These are phyloP conservation scores for Paecilomyces sp. DNA, from an alignment of 2,329 filamentous ascomycete genomes.

Conservation along the genomic window DNA sequence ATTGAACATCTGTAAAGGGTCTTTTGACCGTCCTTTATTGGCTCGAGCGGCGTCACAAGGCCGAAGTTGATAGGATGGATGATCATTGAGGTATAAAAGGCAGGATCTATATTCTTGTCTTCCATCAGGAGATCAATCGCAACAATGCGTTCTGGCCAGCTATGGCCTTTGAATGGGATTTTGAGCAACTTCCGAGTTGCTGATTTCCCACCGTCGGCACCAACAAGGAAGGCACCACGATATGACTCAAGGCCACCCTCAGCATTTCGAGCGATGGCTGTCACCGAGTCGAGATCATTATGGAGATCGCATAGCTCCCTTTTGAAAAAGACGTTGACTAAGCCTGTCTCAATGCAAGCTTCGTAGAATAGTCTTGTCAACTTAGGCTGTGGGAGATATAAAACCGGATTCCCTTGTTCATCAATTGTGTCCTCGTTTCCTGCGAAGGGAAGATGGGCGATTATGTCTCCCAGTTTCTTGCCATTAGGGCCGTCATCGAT, in stretches of 20 bases:
- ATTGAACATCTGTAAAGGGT: not conserved
- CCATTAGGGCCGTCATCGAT: not conserved
- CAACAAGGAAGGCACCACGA: not conserved
- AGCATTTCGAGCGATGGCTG: not conserved
- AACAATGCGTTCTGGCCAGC: not conserved
- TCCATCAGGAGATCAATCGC: not conserved
- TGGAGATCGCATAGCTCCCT: not conserved
- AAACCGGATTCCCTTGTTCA: not conserved
- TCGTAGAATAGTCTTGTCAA: not conserved
- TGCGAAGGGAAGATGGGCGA: not conserved
- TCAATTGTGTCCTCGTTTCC: not conserved
- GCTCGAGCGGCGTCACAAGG: not conserved
- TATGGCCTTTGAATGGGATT: not conserved
- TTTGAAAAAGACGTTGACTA: not conserved
- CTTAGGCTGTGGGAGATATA: not conserved
- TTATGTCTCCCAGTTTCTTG: not conserved
- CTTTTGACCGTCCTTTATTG: not conserved
- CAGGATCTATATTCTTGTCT: not conserved
- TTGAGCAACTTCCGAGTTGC: not conserved
- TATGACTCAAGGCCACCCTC: not conserved
- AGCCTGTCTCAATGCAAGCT: not conserved
- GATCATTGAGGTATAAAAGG: not conserved
- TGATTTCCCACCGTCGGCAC: not conserved
- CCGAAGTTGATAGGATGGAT: not conserved
- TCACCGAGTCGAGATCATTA: not conserved